These are phyloP conservation scores for Lenzites betulinus DNA, from an alignment of 768 basidiomycete species.

Conservation along the genomic window DNA sequence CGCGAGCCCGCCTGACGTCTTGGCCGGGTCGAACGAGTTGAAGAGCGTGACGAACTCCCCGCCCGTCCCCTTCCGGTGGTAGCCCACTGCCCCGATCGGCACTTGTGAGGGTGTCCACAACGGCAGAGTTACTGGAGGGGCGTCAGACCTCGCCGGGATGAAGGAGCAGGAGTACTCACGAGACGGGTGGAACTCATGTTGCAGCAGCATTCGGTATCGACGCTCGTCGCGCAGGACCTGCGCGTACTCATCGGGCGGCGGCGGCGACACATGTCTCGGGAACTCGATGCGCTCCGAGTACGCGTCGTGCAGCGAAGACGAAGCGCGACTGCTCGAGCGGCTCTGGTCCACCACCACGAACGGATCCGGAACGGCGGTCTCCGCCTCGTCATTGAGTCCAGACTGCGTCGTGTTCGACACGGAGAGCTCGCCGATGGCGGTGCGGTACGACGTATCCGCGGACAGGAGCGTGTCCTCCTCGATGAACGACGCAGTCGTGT, in stretches of 20 bases:
- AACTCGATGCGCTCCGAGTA: constrained; percentile 5
- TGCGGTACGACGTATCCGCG: constrained; percentile 25
- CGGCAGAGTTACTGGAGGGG: constrained; percentile 48
- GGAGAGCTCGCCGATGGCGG: constrained; percentile 12
- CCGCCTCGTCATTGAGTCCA: not conserved
- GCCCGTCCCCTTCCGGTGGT: constrained; percentile 58
- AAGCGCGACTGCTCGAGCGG: constrained; percentile 18
- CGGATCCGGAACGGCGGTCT: not conserved
- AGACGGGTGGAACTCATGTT: constrained; percentile 69
- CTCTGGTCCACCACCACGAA: constrained; percentile 6
- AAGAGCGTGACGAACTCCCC: constrained; percentile 74
- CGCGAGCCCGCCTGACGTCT: constrained; percentile 45
- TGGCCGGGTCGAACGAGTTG: constrained; percentile 61
- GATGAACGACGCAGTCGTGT: constrained; percentile 19
- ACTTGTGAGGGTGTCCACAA: constrained; percentile 71
- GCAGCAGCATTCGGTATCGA: constrained; percentile 64
- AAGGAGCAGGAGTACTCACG: constrained; percentile 50
- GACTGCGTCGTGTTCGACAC: constrained; percentile 14
- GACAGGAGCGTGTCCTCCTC: constrained; percentile 21
- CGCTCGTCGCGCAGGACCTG: constrained; percentile 55
- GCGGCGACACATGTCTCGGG: constrained; percentile 24
- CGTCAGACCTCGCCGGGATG: too few species aligned
- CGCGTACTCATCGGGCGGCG: constrained; percentile 19
- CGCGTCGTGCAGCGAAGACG: constrained; percentile 13
- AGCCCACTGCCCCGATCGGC: constrained; percentile 73